Percentiles rank a stretch among this genome's conserved stretches.
These are phyloP conservation scores for Cephaloascus albidus DNA, from an alignment of 805 yeast genomes.

Conservation along the genomic window DNA sequence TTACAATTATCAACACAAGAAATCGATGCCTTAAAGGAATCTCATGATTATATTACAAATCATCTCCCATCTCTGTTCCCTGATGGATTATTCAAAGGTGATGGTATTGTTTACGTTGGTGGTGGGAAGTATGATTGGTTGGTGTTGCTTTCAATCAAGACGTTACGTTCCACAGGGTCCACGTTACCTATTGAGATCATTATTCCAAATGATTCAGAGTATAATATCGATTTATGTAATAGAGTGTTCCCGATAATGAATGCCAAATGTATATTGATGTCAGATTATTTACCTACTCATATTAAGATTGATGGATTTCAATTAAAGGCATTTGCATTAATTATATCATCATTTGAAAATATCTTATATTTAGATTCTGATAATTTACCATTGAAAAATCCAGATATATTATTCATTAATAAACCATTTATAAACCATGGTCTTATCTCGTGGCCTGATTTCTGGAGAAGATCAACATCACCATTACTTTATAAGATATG, in stretches of 20 bases:
- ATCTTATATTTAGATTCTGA: slow-evolving; percentile 28
- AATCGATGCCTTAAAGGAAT: slow-evolving; percentile 7
- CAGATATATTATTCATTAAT: slow-evolving; percentile 23
- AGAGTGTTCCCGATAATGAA: slow-evolving; percentile 20
- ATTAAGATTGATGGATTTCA: slow-evolving; percentile 20
- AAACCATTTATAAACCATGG: slow-evolving; percentile 18
- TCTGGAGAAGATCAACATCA: slow-evolving; percentile 30
- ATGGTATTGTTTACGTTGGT: slow-evolving; percentile 29
- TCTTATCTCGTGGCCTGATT: slow-evolving; percentile 30
- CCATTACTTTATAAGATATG: slow-evolving; percentile 26
- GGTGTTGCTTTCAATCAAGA: slow-evolving; percentile 21
- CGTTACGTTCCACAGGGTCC: slow-evolving; percentile 22
- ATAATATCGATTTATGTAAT: slow-evolving; percentile 22
- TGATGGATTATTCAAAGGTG: slow-evolving; percentile 15
- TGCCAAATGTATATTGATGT: slow-evolving; percentile 23
- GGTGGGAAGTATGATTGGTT: slow-evolving; percentile 25
- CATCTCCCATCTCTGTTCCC: not conserved
- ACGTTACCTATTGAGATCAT: slow-evolving; percentile 27
- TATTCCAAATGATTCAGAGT: slow-evolving; percentile 20
- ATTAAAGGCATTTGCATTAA: slow-evolving; percentile 24
- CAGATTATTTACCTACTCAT: slow-evolving; percentile 17
- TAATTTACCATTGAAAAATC: slow-evolving; percentile 24
- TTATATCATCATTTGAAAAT: slow-evolving; percentile 24
- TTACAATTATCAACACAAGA: slow-evolving; percentile 13
- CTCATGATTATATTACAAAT: slow-evolving; percentile 17